Evolutionary conservation across 1,284 basidiomycete genomes (phyloP).

Genomic region (Cutaneotrichosporon sp.): DNA sequence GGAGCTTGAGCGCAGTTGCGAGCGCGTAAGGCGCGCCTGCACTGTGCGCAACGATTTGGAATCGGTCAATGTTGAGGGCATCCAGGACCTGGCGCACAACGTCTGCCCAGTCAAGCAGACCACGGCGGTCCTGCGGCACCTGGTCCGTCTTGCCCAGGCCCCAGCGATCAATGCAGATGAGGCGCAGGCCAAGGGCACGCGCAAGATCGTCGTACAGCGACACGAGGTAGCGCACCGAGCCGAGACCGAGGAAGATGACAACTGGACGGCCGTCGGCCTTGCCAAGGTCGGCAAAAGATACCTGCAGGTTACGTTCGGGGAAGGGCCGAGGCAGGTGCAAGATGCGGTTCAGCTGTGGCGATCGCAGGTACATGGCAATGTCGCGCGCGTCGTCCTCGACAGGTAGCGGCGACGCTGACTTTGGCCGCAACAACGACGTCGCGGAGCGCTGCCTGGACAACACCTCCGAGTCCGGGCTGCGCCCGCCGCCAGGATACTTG

Average conservation of each 20-base stretch:
- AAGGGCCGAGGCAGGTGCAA: conserved; percentile 65
- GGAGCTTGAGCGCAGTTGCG: conserved; percentile 70
- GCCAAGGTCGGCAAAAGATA: conserved; percentile 89
- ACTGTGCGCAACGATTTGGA: conserved; percentile 90
- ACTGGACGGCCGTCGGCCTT: conserved; percentile 74
- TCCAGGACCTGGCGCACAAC: conserved; percentile 87
- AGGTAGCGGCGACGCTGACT: conserved; percentile 9
- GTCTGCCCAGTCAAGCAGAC: conserved; percentile 82
- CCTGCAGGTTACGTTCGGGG: conserved; percentile 65
- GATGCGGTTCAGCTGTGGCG: conserved; percentile 74
- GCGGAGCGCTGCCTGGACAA: conserved; percentile 8
- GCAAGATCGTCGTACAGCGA: conserved; percentile 96
- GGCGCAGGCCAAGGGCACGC: conserved; percentile 70
- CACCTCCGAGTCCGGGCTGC: conserved; percentile 1
- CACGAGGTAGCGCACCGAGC: conserved; percentile 89
- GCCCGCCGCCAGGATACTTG: neutral
- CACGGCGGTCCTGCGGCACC: conserved; percentile 60
- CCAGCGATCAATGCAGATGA: conserved; percentile 97
- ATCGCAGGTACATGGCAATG: conserved; percentile 62
- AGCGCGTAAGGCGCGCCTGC: conserved; percentile 93
- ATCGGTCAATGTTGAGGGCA: conserved; percentile 67
- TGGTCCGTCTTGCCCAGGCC: conserved; percentile 80
- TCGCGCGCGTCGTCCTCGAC: conserved; percentile 23
- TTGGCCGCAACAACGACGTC: conserved; percentile 6
- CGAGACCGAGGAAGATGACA: conserved; percentile 84